Evolutionary conservation across 148 eudicot species (phyloP).

Genomic region (Amaranthus hypochondriacus): DNA sequence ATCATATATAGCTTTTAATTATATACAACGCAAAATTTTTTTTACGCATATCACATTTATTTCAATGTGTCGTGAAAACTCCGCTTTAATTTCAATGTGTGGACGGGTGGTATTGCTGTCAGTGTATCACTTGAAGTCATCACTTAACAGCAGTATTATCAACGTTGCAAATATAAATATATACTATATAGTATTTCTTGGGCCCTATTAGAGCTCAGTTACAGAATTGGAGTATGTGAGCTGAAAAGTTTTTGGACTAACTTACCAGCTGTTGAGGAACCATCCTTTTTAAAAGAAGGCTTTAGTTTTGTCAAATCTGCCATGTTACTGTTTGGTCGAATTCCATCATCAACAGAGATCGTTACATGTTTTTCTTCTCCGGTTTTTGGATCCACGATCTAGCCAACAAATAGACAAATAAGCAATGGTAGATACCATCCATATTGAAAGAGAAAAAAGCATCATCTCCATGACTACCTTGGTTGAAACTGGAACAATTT

Average conservation of each 20-base stretch:
- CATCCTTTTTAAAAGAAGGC: conserved; percentile 67
- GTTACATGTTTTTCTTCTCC: conserved; percentile 59
- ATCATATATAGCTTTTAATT: too few species aligned
- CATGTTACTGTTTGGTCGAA: conserved; percentile 56
- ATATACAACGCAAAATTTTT: too few species aligned
- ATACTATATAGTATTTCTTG: too few species aligned
- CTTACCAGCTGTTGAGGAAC: conserved; percentile 84
- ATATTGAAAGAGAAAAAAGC: not conserved
- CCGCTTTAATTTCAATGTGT: too few species aligned
- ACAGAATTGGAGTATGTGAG: too few species aligned
- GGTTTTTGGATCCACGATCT: conserved; percentile 73
- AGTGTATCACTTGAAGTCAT: too few species aligned
- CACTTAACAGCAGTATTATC: too few species aligned
- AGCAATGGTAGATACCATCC: not conserved
- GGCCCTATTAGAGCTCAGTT: too few species aligned
- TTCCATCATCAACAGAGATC: conserved; percentile 66
- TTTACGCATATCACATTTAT: too few species aligned
- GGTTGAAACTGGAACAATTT: conserved; percentile 65
- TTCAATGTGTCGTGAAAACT: too few species aligned
- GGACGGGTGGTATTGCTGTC: too few species aligned
- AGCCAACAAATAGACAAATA: conserved; percentile 10
- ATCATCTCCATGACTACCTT: conserved; percentile 39
- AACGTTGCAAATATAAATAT: too few species aligned
- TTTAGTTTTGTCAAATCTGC: conserved; percentile 61
- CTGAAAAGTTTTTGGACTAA: not conserved